Evolutionary conservation across 495 filamentous ascomycete species (phyloP), one percentile per base, ranked within the genome.

Genomic region (Cercophora samala): DNA sequence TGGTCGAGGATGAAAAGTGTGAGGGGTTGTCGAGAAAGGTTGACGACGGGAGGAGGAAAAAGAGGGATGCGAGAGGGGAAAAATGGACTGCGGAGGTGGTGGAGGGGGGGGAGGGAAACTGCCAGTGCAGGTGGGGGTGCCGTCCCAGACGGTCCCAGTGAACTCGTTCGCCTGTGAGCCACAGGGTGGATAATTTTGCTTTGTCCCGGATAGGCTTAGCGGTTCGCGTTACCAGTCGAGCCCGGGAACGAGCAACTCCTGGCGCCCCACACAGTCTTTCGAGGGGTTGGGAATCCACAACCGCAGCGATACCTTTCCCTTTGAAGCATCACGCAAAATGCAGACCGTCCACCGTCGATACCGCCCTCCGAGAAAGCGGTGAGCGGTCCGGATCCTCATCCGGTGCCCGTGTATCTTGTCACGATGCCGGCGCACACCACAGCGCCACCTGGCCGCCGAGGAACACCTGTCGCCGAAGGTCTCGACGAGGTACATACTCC

Each of bases 11-110:
- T 56, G 60, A 64, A 69, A 72, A 69, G 66, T 58, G 65, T 71
- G 72, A 75, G 73, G 76, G 76, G 74, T 75, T 76, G 70, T 72
- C 56, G 67, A 68, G 73, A 66, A 74, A 66, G 60, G 69, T 56
- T 59, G 70, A 66, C 24, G 64, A 63, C 26, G 66, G 69, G 71
- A 61, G 53, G 66, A 72, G 70, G 68, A 68, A 69, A 65, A 68
- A 65, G 73, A 69, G 72, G 67, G 63, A 69, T 62, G 60, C 59
- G 60, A 71, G 73, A 72, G 69, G 72, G 73, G 70, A 75, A 75
- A 76, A 73, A 71, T 73, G 73, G 73, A 67, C 65, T 69, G 72
- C 68, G 68, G 64, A 69, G 68, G 64, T 58, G 46, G 58, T 56
- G 62, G 64, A 64, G 70, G 72, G 68, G n/a, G 68, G 66, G 67